Evolutionary conservation across 495 filamentous ascomycete genomes (phyloP).

Genomic region (Chaetomium cochliodes): DNA sequence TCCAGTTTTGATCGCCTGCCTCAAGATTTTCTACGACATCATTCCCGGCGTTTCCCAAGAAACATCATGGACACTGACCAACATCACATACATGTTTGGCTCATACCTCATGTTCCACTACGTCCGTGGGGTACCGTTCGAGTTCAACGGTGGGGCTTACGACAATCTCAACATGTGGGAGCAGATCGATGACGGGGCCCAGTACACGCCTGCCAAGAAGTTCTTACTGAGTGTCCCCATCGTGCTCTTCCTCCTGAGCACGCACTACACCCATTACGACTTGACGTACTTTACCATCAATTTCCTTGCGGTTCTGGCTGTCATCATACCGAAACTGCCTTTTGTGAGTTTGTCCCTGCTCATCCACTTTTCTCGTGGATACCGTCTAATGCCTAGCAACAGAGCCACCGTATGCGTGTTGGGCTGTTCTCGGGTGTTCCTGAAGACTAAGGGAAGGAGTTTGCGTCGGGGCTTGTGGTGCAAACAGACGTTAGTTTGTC

Average conservation of each 20-base stretch:
- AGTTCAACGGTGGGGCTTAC: slow-evolving; percentile 98
- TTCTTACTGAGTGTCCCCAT: slow-evolving; percentile 94
- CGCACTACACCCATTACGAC: slow-evolving; percentile 98
- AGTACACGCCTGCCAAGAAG: slow-evolving; percentile 98
- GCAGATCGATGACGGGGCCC: slow-evolving; percentile 98
- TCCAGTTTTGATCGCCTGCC: slow-evolving; percentile 78
- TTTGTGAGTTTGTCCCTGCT: slow-evolving; percentile 60
- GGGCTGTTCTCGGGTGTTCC: slow-evolving; percentile 62
- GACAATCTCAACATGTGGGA: slow-evolving; percentile 99
- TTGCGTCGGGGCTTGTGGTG: slow-evolving; percentile 27
- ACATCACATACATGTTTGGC: slow-evolving; percentile 98
- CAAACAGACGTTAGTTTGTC: slow-evolving; percentile 24
- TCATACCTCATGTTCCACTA: slow-evolving; percentile 99
- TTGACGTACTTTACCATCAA: slow-evolving; percentile 95
- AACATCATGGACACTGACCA: slow-evolving; percentile 96
- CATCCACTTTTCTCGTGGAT: slow-evolving; percentile 1
- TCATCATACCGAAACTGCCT: slow-evolving; percentile 94
- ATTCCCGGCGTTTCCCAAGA: slow-evolving; percentile 94
- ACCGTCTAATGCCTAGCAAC: slow-evolving; percentile 14
- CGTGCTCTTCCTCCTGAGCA: slow-evolving; percentile 90
- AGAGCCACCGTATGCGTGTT: slow-evolving; percentile 72
- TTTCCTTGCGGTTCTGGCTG: slow-evolving; percentile 82
- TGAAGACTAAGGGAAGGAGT: slow-evolving; percentile 46
- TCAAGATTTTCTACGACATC: slow-evolving; percentile 95
- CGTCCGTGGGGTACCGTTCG: slow-evolving; percentile 96